Evolutionary conservation across 331 rosid species (phyloP), one percentile per base, ranked within the genome.

Genomic region (Malus hybrid): DNA sequence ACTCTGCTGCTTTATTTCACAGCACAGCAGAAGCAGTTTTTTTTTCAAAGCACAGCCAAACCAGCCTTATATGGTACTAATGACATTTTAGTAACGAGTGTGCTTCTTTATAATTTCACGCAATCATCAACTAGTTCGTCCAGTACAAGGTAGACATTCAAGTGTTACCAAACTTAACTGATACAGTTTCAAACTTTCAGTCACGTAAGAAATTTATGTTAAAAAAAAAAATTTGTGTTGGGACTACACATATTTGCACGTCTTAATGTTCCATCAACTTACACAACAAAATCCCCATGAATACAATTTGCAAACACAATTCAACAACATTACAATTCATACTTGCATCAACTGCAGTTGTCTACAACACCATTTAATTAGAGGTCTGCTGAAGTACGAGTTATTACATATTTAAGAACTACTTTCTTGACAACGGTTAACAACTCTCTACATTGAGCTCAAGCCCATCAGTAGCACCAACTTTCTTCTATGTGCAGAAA

Each of bases 161-260:
- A 27, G 57, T 54, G 10, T 29, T 36, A 20, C 75, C 54, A 33
- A 52, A 48, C 60, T 4, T 20, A 19, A 19, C 29, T 20, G 63
- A 20, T 20, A 20, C 5, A 57, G 28, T 57, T 57, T 9, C 28
- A 50, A 57, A 57, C 5, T 55, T 71, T 36, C 33, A 55, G 52
- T 20, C 75, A 13, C 32, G 4, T 71, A 22, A 56, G 18, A 44
- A 33, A 12, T 32, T 32, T 32, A 16, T 33, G 22, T 4, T 55
- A 6, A 7, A 50, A 46, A 22, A 22, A 24, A 4, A 56, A 0
- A 0, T 15, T 50, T 0, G 8, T 0, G 46, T 10, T 39, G 46
- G 46, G 46, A 39, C 46, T 39, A 39, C 46, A 39, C 46, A 39
- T 39, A 39, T 39, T 9, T 39, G 46, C 46, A 39, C 46, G 0